phyloP scores from a whole-genome alignment of 2,329 filamentous ascomycete genomes.

The Xylariaceae sp. region DNA sequence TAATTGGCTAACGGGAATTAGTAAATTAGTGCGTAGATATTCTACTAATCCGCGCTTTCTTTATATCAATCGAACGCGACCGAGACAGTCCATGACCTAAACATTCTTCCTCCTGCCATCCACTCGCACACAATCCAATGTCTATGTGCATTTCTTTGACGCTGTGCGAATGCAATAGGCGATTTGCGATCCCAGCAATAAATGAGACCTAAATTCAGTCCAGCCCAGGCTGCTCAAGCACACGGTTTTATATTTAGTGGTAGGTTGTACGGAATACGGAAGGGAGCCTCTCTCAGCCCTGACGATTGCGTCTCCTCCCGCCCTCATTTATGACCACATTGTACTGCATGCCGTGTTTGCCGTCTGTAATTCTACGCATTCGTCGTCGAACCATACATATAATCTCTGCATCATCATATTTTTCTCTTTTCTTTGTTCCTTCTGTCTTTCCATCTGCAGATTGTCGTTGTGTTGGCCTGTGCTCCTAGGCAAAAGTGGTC shows the following conservation, averaged over 20 bases:
- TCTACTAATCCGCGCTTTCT: too few relatives aligned
- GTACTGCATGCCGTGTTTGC: conserved; percentile 1
- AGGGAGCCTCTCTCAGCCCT: conserved; percentile 4
- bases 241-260: not conserved
- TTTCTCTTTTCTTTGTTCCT: not conserved
- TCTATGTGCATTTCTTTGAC: not conserved
- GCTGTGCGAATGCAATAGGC: conserved; percentile 1
- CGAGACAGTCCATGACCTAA: too few relatives aligned
- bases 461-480: not conserved
- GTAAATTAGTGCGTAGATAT: too few relatives aligned
- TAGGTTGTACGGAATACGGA: not conserved
- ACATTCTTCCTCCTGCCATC: too few relatives aligned
- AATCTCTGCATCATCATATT: not conserved
- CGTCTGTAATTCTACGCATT: not conserved
- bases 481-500: not conserved
- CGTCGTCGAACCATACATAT: too few relatives aligned
- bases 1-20: too few relatives aligned
- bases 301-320: not conserved
- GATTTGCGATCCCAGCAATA: not conserved
- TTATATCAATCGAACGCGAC: too few relatives aligned
- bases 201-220: not conserved
- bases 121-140: too few relatives aligned
- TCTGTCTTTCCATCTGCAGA: not conserved
- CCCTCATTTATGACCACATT: not conserved
- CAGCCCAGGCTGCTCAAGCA: not conserved